These are phyloP conservation scores for Fomitopsis pulvina DNA, from an alignment of 768 basidiomycete species.

Conservation along the genomic window DNA sequence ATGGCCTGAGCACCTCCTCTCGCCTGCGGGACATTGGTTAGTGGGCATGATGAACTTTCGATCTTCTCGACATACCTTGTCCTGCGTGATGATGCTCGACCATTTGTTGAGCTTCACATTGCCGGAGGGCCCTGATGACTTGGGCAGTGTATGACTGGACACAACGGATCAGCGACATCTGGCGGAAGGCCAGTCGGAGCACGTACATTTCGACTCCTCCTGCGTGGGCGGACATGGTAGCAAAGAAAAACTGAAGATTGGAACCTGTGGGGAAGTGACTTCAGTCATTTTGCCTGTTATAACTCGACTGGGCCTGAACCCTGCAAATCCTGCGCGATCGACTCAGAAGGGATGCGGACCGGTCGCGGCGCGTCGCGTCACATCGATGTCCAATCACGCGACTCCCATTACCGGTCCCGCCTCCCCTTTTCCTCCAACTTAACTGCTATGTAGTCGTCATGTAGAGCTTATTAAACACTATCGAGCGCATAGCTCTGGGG, in stretches of 20 bases:
- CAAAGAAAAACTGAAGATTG: not conserved
- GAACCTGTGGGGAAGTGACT: not conserved
- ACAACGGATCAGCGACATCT: slow-evolving; percentile 17
- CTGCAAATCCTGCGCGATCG: not conserved
- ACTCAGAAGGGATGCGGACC: not conserved
- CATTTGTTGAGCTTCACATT: slow-evolving; percentile 63
- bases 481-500: no score
- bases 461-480: no score
- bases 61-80: slow-evolving; percentile 45
- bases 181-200: not conserved
- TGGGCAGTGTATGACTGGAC: slow-evolving; percentile 36
- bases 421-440: not conserved
- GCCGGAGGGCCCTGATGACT: slow-evolving; percentile 23
- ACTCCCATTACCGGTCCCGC: slow-evolving; percentile 4
- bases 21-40: slow-evolving; percentile 25
- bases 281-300: no score
- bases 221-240: slow-evolving; percentile 34
- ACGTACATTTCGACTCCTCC: slow-evolving; percentile 55
- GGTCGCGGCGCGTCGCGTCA: slow-evolving; percentile 12
- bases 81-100: slow-evolving; percentile 68
- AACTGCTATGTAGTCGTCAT: no score
- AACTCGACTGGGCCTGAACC: not conserved
- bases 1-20: slow-evolving; percentile 82
- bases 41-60: slow-evolving; percentile 1
- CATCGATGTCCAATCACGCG: slow-evolving; percentile 18